Percentiles rank a stretch among this genome's conserved stretches.
Conservation (phyloP, 345 rosid genomes). For the Rhodamnia rubescens region DNA sequence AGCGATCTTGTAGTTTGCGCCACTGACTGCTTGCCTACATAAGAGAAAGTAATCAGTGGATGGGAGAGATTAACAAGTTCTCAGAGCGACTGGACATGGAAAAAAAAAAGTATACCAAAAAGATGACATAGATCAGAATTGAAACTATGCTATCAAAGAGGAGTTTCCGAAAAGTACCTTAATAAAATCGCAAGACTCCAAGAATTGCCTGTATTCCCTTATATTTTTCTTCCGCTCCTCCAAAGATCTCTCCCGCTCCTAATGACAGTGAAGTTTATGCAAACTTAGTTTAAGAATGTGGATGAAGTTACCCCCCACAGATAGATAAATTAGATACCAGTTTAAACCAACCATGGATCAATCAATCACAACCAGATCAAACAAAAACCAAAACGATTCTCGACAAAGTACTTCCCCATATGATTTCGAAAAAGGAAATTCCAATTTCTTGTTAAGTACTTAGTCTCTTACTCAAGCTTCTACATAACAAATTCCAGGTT, state of each 20-base stretch:
- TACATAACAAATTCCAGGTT: too few species aligned
- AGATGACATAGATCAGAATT: neutral
- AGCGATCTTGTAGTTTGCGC: slow-evolving; percentile 92
- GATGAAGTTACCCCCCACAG: neutral
- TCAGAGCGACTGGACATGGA: neutral
- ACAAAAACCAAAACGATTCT: too few species aligned
- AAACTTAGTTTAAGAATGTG: slow-evolving; percentile 1
- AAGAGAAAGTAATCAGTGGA: neutral
- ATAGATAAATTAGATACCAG: neutral
- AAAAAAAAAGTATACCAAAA: neutral
- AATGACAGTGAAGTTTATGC: neutral
- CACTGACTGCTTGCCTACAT: slow-evolving; percentile 82
- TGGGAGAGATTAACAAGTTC: neutral
- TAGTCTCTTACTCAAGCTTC: too few species aligned
- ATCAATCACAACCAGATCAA: too few species aligned
- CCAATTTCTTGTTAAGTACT: too few species aligned
- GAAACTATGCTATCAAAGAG: neutral
- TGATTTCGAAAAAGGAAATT: too few species aligned
- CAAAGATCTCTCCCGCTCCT: slow-evolving; percentile 65
- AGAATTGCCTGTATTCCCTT: slow-evolving; percentile 57
- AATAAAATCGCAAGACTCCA: slow-evolving; percentile 87
- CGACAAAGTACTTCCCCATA: too few species aligned
- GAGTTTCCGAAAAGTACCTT: slow-evolving; percentile 36
- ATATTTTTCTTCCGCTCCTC: slow-evolving; percentile 74
- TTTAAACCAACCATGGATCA: neutral